Percentiles rank a stretch among this genome's conserved stretches.
Conservation (phyloP, 306 rosid species). For the Fragaria vesca region DNA sequence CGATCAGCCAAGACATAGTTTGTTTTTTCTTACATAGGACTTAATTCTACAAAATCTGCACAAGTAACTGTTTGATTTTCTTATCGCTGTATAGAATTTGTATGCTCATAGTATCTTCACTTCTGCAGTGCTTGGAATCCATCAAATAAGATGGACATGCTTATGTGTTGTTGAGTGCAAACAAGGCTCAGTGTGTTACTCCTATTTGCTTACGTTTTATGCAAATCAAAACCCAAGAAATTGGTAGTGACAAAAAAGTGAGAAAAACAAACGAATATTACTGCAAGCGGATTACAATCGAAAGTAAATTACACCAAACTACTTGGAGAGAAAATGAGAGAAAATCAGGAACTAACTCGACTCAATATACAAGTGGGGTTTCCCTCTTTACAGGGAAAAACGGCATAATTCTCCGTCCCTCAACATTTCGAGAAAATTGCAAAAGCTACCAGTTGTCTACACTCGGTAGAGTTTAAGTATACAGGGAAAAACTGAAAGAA, state of each 20-base stretch:
- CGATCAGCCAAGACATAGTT: no score
- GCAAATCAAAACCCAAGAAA: background rate
- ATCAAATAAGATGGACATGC: no score
- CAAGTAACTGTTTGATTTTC: no score
- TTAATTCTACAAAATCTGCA: no score
- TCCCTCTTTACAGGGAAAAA: slow-evolving; percentile 38
- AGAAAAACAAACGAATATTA: background rate
- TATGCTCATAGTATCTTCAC: no score
- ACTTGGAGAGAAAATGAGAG: slow-evolving; percentile 21
- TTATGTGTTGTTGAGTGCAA: no score
- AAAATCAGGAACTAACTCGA: slow-evolving; percentile 33
- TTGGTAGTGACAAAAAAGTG: background rate
- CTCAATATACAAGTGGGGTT: slow-evolving; percentile 46
- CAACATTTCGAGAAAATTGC: slow-evolving; percentile 28
- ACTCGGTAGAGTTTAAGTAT: background rate
- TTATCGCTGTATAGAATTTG: no score
- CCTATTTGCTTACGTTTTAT: background rate
- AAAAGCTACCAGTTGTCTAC: slow-evolving; percentile 37
- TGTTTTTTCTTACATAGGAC: no score
- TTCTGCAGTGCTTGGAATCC: no score
- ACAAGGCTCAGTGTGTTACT: no score
- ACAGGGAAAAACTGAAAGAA: slow-evolving; percentile 15
- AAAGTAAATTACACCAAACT: slow-evolving; percentile 32
- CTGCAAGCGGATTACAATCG: background rate
- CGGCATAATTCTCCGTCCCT: slow-evolving; percentile 24